These are phyloP conservation scores for Vanrija sp. DNA, from an alignment of 1,284 basidiomycete species.

Conservation along the genomic window DNA sequence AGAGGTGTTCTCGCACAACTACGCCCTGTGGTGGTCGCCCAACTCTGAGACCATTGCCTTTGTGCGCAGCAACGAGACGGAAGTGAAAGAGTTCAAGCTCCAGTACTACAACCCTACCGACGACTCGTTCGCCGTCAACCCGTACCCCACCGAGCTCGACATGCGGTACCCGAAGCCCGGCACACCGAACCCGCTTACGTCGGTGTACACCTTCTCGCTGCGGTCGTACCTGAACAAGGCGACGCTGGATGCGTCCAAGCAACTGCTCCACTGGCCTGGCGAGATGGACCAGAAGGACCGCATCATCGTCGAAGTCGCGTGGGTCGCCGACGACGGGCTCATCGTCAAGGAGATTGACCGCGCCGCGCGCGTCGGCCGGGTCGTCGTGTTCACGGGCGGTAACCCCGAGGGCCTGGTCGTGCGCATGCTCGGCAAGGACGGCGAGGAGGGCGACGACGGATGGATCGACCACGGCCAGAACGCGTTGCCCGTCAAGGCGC, in stretches of 20 bases:
- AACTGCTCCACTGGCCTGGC: constrained; percentile 64
- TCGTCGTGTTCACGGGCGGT: constrained; percentile 65
- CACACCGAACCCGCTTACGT: constrained; percentile 80
- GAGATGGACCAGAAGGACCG: constrained; percentile 61
- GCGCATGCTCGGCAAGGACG: constrained; percentile 68
- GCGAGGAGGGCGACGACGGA: constrained; percentile 81
- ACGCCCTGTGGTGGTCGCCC: constrained; percentile 87
- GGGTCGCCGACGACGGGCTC: constrained; percentile 73
- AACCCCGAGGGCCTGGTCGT: constrained; percentile 58
- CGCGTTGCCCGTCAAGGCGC: constrained; percentile 44
- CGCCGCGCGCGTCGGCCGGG: constrained; percentile 70
- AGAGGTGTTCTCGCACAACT: constrained; percentile 71
- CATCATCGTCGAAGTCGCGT: constrained; percentile 76
- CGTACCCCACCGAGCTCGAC: constrained; percentile 69
- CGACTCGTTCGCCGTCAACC: constrained; percentile 63
- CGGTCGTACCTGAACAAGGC: constrained; percentile 10
- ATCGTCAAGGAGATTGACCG: constrained; percentile 84
- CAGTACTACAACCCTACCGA: constrained; percentile 84
- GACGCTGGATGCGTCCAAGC: constrained; percentile 46
- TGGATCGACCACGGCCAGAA: constrained; percentile 71
- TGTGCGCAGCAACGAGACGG: constrained; percentile 80
- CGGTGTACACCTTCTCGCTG: constrained; percentile 77
- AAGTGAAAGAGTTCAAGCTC: constrained; percentile 78
- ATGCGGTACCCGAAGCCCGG: constrained; percentile 73
- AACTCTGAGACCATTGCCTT: constrained; percentile 76